Evolutionary conservation across 495 filamentous ascomycete species (phyloP), one percentile per base, ranked within the genome.

Genomic region (Penicillium tannophilum): DNA sequence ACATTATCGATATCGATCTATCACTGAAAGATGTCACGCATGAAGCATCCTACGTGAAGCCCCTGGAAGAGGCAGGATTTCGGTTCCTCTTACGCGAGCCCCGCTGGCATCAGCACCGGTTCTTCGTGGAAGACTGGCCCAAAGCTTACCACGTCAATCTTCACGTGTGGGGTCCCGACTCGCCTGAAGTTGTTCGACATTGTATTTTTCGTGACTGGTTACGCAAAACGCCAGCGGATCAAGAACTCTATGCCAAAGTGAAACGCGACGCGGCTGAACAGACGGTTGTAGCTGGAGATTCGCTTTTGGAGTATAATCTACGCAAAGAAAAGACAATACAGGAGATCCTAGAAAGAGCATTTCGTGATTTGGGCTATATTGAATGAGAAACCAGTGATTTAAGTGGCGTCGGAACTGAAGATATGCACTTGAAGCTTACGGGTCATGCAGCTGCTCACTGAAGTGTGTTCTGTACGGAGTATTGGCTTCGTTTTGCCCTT

Each of bases 1-100:
- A 72, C 53, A 58, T 82, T 28, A 75, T 83, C 30, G 80, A 83
- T 54, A 64, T 84, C 30, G 80, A 84, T 58, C 63, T 84, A n/a
- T 62, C 74, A 24, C 59, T 82, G 19, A 56, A 53, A 11, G 74
- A 78, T 56, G 47, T 68, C 24, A 60, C 44, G 30, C 69, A 69
- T 28, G 78, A 82, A 58, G 67, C 45, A 30, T 61, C 63, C 39
- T 81, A 81, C 54, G 74, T 81, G 7, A 65, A 65, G n/a, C 63
- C 63, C 51, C 76, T 82, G 30, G 71, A 79, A 62, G 59, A 46
- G 3, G 67, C 64, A 12, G 78, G 77, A 3, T 81, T 81, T 54
- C 70, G 60, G 45, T 80, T 79, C 57, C 55, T 80, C 39, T 36
- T 76, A 11, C 77, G 79, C 30, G 77, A 82, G 68, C 75, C 76